These are phyloP conservation scores for Trichophaea hybrida DNA, from an alignment of 2,329 filamentous ascomycete genomes.

Conservation along the genomic window DNA sequence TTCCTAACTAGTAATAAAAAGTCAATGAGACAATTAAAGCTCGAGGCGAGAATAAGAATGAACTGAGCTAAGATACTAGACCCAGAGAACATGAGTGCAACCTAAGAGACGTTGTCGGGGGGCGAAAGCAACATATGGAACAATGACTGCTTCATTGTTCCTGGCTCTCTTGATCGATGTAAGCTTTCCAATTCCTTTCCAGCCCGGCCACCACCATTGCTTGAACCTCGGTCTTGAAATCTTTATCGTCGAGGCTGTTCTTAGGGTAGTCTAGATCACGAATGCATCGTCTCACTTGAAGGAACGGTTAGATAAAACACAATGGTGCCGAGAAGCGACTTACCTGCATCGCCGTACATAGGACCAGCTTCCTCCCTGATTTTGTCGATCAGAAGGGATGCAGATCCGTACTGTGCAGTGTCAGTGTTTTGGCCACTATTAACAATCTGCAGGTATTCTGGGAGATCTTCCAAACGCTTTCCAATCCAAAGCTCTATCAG, in stretches of 20 bases:
- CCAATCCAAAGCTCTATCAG: slow-evolving; percentile 31
- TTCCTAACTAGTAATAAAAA: too few relatives aligned
- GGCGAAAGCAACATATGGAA: too few relatives aligned
- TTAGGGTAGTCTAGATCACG: slow-evolving; percentile 27
- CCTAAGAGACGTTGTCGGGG: too few relatives aligned
- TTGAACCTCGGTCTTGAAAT: slow-evolving; percentile 29
- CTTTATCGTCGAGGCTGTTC: slow-evolving; percentile 26
- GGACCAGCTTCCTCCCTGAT: slow-evolving; percentile 24
- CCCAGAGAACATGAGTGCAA: too few relatives aligned
- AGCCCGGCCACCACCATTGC: slow-evolving; percentile 28
- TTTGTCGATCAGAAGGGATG: not conserved
- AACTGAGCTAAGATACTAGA: too few relatives aligned
- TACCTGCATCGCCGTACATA: slow-evolving; percentile 27
- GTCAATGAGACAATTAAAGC: too few relatives aligned
- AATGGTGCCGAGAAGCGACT: too few relatives aligned
- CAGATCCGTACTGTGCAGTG: not conserved
- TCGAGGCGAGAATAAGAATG: too few relatives aligned
- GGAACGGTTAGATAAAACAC: too few relatives aligned
- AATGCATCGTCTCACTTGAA: slow-evolving; percentile 28
- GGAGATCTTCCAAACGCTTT: slow-evolving; percentile 21
- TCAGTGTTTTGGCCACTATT: not conserved
- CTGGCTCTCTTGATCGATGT: not conserved
- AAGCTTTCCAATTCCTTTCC: slow-evolving; percentile 25
- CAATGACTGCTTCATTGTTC: too few relatives aligned
- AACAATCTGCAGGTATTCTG: too few relatives aligned